Percentiles rank a stretch among this genome's conserved stretches.
phyloP scores from a whole-genome alignment of 2,329 filamentous ascomycete genomes.

The Thielaviopsis populi region DNA sequence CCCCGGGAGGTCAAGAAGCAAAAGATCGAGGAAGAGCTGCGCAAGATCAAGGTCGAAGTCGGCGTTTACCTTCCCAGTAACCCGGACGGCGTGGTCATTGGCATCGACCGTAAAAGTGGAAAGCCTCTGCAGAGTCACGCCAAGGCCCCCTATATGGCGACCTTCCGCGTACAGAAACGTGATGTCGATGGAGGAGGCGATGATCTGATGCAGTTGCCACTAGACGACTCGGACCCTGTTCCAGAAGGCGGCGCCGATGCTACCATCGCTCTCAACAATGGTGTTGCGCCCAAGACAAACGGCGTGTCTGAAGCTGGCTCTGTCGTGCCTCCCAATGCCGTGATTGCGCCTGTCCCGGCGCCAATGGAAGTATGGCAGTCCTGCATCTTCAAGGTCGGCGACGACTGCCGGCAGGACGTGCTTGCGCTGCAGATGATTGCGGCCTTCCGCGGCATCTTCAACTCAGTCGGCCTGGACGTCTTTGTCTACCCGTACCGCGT shows the following conservation, averaged over 20 bases:
- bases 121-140: slow-evolving; percentile 96
- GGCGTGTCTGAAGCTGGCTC: slow-evolving; percentile 19
- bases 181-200: slow-evolving; percentile 20
- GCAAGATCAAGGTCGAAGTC: slow-evolving; percentile 92
- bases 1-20: slow-evolving; percentile 95
- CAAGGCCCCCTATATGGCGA: slow-evolving; percentile 98
- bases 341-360: not conserved
- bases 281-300: slow-evolving; percentile 2
- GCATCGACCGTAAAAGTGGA: slow-evolving; percentile 93
- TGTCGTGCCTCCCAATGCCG: not conserved
- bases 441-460: slow-evolving; percentile 93
- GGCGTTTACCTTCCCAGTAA: slow-evolving; percentile 96
- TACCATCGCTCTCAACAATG: slow-evolving; percentile 1
- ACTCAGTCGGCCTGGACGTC: slow-evolving; percentile 84
- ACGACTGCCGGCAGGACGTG: slow-evolving; percentile 95
- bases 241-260: slow-evolving; percentile 30
- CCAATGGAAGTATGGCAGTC: slow-evolving; percentile 93
- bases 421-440: slow-evolving; percentile 95
- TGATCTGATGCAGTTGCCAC: slow-evolving; percentile 28
- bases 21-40: slow-evolving; percentile 96
- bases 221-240: slow-evolving; percentile 34
- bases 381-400: slow-evolving; percentile 98
- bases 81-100: slow-evolving; percentile 90
- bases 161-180: slow-evolving; percentile 86
- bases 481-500: slow-evolving; percentile 96